Conservation (phyloP, 208 protist species). For the Trypanosoma congolense region DNA sequence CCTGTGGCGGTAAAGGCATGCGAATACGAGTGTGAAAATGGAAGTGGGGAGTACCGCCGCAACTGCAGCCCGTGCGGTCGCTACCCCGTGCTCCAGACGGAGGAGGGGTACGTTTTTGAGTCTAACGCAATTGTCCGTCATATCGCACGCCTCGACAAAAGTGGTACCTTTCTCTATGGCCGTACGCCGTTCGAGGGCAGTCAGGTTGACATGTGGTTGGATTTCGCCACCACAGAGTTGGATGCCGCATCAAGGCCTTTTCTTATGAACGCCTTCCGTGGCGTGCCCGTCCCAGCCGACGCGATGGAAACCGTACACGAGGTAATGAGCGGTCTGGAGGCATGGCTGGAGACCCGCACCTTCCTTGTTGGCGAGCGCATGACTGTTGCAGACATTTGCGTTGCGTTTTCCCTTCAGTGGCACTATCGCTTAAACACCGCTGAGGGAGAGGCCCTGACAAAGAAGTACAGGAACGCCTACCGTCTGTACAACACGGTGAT, state of each 20-base stretch:
- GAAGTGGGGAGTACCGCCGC: constrained; percentile 43
- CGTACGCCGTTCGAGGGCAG: constrained; percentile 56
- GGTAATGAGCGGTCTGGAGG: constrained; percentile 55
- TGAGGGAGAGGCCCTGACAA: constrained; percentile 43
- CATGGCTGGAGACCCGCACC: constrained; percentile 73
- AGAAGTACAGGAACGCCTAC: constrained; percentile 59
- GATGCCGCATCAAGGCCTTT: constrained; percentile 31
- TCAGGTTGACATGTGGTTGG: constrained; percentile 87
- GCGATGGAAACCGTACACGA: constrained; percentile 34
- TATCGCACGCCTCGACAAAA: constrained; percentile 65
- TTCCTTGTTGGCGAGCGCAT: constrained; percentile 83
- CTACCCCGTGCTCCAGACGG: constrained; percentile 69
- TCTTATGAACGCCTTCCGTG: constrained; percentile 23
- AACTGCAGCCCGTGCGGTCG: constrained; percentile 70
- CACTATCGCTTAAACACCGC: constrained; percentile 37
- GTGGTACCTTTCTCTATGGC: constrained; percentile 65
- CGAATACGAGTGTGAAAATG: constrained; percentile 58
- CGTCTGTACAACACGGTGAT: constrained; percentile 78
- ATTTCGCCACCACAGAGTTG: constrained; percentile 73
- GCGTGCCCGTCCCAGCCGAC: constrained; percentile 19
- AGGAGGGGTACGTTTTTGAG: constrained; percentile 84
- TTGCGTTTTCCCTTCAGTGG: constrained; percentile 62
- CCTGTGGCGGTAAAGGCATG: constrained; percentile 35
- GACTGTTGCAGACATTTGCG: constrained; percentile 68
- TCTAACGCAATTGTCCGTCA: constrained; percentile 79